Percentiles rank a stretch among this genome's conserved stretches.
Evolutionary conservation across 2,329 filamentous ascomycete genomes (phyloP).

Genomic region (Colletotrichum trifolii): DNA sequence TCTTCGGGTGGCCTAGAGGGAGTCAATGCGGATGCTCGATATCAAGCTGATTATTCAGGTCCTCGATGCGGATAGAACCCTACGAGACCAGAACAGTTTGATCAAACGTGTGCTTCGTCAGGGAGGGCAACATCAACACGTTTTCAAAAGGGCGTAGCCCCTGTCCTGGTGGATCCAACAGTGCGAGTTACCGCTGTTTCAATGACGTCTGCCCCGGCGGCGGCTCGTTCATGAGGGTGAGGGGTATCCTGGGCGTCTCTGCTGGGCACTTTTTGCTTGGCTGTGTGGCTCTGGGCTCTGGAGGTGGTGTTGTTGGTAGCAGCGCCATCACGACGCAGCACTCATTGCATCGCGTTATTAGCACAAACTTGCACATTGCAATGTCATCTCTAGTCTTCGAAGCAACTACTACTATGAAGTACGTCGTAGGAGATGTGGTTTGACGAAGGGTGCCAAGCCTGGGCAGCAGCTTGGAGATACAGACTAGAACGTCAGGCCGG

Average conservation of each 20-base stretch:
- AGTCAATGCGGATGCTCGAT: slow-evolving; percentile 7
- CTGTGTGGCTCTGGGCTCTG: background rate
- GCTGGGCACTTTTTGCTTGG: slow-evolving; percentile 1
- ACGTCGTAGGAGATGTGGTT: background rate
- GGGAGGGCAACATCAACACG: slow-evolving; percentile 1
- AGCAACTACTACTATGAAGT: background rate
- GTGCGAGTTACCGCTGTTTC: slow-evolving; percentile 17
- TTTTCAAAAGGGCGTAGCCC: slow-evolving; percentile 1
- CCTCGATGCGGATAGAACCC: background rate
- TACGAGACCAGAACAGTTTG: slow-evolving; percentile 14
- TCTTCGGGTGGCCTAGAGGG: slow-evolving; percentile 11
- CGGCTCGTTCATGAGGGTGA: slow-evolving; percentile 18
- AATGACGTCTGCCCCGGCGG: slow-evolving; percentile 28
- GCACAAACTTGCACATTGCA: no score
- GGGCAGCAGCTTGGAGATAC: background rate
- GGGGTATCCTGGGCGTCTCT: slow-evolving; percentile 11
- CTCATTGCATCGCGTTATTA: no score
- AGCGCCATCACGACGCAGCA: no score
- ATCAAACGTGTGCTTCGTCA: background rate
- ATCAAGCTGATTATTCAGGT: background rate
- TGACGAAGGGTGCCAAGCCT: slow-evolving; percentile 20
- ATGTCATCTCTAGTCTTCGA: no score
- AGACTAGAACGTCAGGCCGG: slow-evolving; percentile 20
- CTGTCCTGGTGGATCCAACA: slow-evolving; percentile 19
- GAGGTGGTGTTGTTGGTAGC: no score